phyloP scores from a whole-genome alignment of 129 eudicot genomes.

The Chrysanthemum makinoi region DNA sequence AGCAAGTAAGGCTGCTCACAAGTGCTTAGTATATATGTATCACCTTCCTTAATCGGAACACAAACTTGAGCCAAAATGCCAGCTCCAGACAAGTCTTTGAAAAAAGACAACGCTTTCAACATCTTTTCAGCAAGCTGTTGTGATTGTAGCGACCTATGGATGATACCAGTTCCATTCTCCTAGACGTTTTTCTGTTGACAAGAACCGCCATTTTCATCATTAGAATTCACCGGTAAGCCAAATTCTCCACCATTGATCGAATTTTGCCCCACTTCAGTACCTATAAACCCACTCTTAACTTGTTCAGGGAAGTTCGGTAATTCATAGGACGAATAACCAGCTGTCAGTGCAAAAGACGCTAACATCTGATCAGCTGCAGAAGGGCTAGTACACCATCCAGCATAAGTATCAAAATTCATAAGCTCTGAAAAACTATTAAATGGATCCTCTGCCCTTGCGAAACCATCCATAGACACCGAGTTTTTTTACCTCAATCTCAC shows the following conservation, averaged over 20 bases:
- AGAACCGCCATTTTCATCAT: constrained; percentile 32
- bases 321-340: constrained; percentile 40
- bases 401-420: constrained; percentile 69
- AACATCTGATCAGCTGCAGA: constrained; percentile 63
- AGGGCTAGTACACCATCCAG: constrained; percentile 89
- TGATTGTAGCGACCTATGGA: constrained; percentile 43
- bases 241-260: constrained; percentile 22
- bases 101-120: constrained; percentile 71
- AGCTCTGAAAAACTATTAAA: constrained; percentile 38
- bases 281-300: constrained; percentile 22
- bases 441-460: constrained; percentile 26
- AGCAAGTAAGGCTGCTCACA: constrained; percentile 87
- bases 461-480: constrained; percentile 16
- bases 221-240: constrained; percentile 24
- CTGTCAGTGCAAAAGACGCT: constrained; percentile 43
- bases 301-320: constrained; percentile 43
- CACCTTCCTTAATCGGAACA: constrained; percentile 79
- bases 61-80: constrained; percentile 93
- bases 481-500: not conserved
- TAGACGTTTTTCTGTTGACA: constrained; percentile 19
- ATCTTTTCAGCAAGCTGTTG: constrained; percentile 69
- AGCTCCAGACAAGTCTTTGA: constrained; percentile 70
- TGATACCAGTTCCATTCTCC: constrained; percentile 19
- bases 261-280: constrained; percentile 34
- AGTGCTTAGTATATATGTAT: constrained; percentile 62